Base-by-base conservation (phyloP, 805 yeast species). In the Ogataea thermomethanolica region DNA sequence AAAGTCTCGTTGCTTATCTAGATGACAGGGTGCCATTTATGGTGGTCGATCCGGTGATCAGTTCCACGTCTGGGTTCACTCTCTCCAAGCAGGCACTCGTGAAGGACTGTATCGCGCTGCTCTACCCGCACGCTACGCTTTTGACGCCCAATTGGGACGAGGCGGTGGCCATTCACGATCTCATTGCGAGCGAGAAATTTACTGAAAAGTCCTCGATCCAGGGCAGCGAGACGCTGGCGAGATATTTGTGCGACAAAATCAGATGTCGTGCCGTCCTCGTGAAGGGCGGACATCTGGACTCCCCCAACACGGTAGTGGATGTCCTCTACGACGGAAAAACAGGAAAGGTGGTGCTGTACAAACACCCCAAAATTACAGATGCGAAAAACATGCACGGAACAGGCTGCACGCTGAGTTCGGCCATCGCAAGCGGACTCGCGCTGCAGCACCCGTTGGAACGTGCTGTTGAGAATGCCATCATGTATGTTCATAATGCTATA, bases 41-140 rank as follows among this genome's bases (percentile, higher is more conserved):
- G 4, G 49, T 87, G 14, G 78, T 86, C 30, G 96, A 88, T 57
- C 95, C 96, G 0, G 95, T 88, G 5, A 74, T 88, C 76, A 79
- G 83, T 8, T 79, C 93, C 3, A 85, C 95, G 0, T 78, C 93
- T 0, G 96, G 96, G 1, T 71, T 76, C 13, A 56, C 64, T 3
- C 65, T 89, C 30, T 70, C 79, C 23, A 74, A 71, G 29, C 25
- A 22, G 67, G 76, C 34, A 8, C 37, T 49, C 5, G 40, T 56
- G 10, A 25, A 39, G 29, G 44, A 43, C 15, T 44, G 54, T 25
- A 54, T 79, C n/a, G 51, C 60, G 0, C 56, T 55, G 12, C 51
- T 84, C 28, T 61, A 82, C 24, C 74, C 73, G 1, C 49, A 65
- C 21, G 81, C 89, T 2, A 71, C 73, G 7, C 54, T 88, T 28